Evolutionary conservation across 352 stramenopile genomes (phyloP), one percentile per base, ranked within the genome.

Genomic region (Phytophthora megakarya): DNA sequence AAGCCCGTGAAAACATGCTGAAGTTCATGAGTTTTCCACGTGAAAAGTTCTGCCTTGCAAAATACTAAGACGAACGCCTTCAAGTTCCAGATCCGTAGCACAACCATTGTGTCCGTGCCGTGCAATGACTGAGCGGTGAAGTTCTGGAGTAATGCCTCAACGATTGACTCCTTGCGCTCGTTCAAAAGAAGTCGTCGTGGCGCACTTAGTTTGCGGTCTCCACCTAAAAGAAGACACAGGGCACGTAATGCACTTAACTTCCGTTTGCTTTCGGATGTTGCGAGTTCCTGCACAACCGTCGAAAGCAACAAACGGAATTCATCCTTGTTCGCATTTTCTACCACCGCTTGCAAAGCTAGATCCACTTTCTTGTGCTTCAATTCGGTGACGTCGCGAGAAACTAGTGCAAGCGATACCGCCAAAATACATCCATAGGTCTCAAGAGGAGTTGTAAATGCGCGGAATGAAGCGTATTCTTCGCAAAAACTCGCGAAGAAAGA

Each of bases 21-120:
- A 26, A 96, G 63, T 55, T 96, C 85, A 23, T 85, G 66, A 0
- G 67, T 70, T 67, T 89, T 86, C 87, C 87, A 94, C 16, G 82
- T 79, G 55, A 94, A 95, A 19, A 92, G 61, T 52, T 94, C 87
- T 0, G 81, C 67, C 48, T 92, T 96, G 61, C 73, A 86, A 47
- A 90, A 93, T 33, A 90, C 67, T 6, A 89, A 65, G 44, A 81
- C 78, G 23, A 94, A 87, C 6, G 72, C 73, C 32, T 82, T 78
- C 35, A 92, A 65, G 13, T 77, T 90, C 72, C 72, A 89, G 12
- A 86, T 50, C 5, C 64, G 68, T 16, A 86, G 47, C 21, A 13
- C 37, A 49, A 44, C 42, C 39, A 21, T 11, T 26, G 13, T 18
- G 16, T 65, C 49, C 18, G 4, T 57, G 13, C 61, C n/a, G 8